These are phyloP conservation scores for Coniferiporia sulphurascens DNA, from an alignment of 1,284 basidiomycete genomes.

Conservation along the genomic window DNA sequence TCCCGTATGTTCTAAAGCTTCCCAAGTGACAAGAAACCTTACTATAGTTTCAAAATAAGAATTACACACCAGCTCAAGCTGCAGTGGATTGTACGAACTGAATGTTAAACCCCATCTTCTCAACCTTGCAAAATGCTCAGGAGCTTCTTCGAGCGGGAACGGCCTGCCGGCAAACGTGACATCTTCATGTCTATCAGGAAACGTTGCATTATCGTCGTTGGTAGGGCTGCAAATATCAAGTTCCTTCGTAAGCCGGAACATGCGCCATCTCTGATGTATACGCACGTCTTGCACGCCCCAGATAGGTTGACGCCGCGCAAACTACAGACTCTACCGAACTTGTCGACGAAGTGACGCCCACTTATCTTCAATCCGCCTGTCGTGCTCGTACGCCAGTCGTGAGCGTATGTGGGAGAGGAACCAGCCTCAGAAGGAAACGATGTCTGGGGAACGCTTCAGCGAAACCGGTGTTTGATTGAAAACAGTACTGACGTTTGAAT, in stretches of 20 bases:
- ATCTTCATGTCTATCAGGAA: slow-evolving; percentile 54
- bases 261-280: slow-evolving; percentile 31
- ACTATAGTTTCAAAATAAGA: slow-evolving; percentile 39
- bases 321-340: slow-evolving; percentile 68
- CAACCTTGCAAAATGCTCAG: slow-evolving; percentile 75
- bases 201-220: slow-evolving; percentile 56
- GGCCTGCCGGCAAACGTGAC: slow-evolving; percentile 81
- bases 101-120: slow-evolving; percentile 85
- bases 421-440: neutral
- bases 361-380: slow-evolving; percentile 55
- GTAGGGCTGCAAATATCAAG: slow-evolving; percentile 42
- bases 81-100: slow-evolving; percentile 40
- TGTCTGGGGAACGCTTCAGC: neutral
- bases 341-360: slow-evolving; percentile 76
- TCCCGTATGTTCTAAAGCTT: slow-evolving; percentile 89
- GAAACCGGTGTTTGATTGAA: neutral
- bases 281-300: slow-evolving; percentile 80
- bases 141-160: slow-evolving; percentile 80
- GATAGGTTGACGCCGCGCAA: slow-evolving; percentile 81
- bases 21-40: slow-evolving; percentile 92
- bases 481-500: neutral
- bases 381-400: slow-evolving; percentile 63
- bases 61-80: neutral
- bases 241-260: neutral
- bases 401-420: slow-evolving; percentile 47